Base-by-base conservation (phyloP, 495 filamentous ascomycete species). In the Aspergillus olivimuriae region DNA sequence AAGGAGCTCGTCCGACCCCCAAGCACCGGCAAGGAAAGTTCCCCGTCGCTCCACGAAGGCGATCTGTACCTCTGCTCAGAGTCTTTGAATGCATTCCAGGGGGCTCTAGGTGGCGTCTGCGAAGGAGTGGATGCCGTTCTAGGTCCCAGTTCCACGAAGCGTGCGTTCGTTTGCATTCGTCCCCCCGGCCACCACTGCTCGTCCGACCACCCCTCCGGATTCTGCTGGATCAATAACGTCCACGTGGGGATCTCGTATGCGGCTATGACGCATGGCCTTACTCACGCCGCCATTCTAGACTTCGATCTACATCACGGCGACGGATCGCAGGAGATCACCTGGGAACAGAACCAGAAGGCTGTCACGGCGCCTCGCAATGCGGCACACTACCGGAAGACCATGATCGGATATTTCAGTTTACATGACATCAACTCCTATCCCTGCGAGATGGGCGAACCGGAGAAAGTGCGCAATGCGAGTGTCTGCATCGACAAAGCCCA, bases 351-450 rank as follows among this genome's bases (percentile, higher is more conserved):
- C 54, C 71, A 74, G 28, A 74, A 81, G 50, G 68, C 76, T 36
- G 47, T 59, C 15, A 65, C 62, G 24, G 54, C 78, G 32, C 60
- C 78, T n/a, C 81, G 81, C 52, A 87, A 85, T 53, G 77, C 77
- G 4, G 66, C 83, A 0, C 62, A 69, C 23, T 81, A 81, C 62
- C 88, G 91, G 66, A 87, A 83, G 69, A 82, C 87, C 0, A 80
- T 84, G 6, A 89, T 95, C 47, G 94, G 90, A 1, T 98, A 98
- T 55, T 96, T 92, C 61, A 95, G 89, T 54, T 54, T 97, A 32
- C 92, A 98, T 59, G 92, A 98, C 59, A 95, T 98, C 65, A 95
- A 97, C 64, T 95, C 88, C 6, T 98, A 87, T 56, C 92, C 92
- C 1, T 98, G 92, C 59, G 92, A 97, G 57, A 72, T 68, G 50